Base-by-base conservation (phyloP, 2,329 filamentous ascomycete species). In the Botryosphaeria dothidea region DNA sequence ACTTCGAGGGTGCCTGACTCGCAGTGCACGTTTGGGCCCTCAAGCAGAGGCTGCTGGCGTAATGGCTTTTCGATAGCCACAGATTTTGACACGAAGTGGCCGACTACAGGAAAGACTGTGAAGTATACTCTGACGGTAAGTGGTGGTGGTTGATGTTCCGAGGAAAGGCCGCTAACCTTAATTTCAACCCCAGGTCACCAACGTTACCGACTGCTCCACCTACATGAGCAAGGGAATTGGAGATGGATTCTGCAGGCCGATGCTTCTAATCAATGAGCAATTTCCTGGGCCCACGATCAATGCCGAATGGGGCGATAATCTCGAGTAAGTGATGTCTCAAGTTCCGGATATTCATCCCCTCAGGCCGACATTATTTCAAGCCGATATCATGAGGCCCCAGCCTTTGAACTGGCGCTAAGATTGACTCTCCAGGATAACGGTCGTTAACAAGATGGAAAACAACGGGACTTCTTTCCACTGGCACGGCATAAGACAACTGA, bases 391-490 rank as follows among this genome's bases (percentile, higher is more conserved):
- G n/a, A n/a, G n/a, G n/a, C n/a, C n/a, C n/a, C n/a, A n/a, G n/a
- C n/a, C n/a, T n/a, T n/a, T n/a, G n/a, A n/a, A n/a, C 13, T 8
- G 71, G 56, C 19, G 13, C 21, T 23, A 3, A n/a, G 15, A 41
- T 36, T 58, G 17, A 58, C 36, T 8, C 8, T 43, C n/a, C 25
- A 58, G 54, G 41, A 69, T 61, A 11, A 67, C 72, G 2, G 82
- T 90, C 6, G 83, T 77, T 36, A 90, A 88, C 71, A 69, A 78
- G 52, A 62, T 82, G 75, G 75, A 76, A 8, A 72, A 81, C 67
- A 89, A 90, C 67, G 86, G 86, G 34, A 89, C 86, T 7, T 81
- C 81, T 8, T 84, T 89, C 19, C 88, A 90, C 71, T 90, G 82
- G 77, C 87, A 90, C 69, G 88, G 84, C 0, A 66, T 90, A 36